phyloP scores from a whole-genome alignment of 352 stramenopile genomes.

The Pythium apleroticum region DNA sequence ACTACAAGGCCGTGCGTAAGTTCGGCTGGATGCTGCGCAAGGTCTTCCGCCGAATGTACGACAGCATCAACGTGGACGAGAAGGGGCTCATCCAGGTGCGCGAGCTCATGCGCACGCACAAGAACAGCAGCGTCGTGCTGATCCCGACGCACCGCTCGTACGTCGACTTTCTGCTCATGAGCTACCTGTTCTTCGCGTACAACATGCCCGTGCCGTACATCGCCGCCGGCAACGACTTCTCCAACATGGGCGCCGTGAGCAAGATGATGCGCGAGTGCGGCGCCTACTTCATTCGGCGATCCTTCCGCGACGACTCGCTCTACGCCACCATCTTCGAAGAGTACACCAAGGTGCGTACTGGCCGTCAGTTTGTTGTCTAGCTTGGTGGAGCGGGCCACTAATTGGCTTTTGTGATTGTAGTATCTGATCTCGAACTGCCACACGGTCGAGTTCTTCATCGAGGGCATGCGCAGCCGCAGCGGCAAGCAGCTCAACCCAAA shows the following conservation, averaged over 20 bases:
- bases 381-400: too few species aligned
- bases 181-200: constrained; percentile 88
- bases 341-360: constrained; percentile 55
- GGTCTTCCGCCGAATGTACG: constrained; percentile 82
- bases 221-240: constrained; percentile 77
- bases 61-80: constrained; percentile 87
- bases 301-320: constrained; percentile 69
- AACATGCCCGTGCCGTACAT: constrained; percentile 86
- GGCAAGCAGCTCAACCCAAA: constrained; percentile 83
- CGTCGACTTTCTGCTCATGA: constrained; percentile 85
- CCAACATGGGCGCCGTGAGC: constrained; percentile 67
- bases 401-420: constrained; percentile 24
- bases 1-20: constrained; percentile 77
- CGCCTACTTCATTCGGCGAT: constrained; percentile 81
- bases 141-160: constrained; percentile 87
- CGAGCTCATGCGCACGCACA: constrained; percentile 44
- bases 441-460: constrained; percentile 87
- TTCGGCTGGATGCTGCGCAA: constrained; percentile 83
- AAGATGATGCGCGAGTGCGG: constrained; percentile 67
- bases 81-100: constrained; percentile 67
- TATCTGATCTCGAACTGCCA: constrained; percentile 73
- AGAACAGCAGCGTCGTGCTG: constrained; percentile 67
- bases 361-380: too few species aligned
- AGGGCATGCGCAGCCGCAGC: constrained; percentile 79
- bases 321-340: constrained; percentile 79